Conservation (phyloP, 495 filamentous ascomycete species). For the Tuber magnatum region DNA sequence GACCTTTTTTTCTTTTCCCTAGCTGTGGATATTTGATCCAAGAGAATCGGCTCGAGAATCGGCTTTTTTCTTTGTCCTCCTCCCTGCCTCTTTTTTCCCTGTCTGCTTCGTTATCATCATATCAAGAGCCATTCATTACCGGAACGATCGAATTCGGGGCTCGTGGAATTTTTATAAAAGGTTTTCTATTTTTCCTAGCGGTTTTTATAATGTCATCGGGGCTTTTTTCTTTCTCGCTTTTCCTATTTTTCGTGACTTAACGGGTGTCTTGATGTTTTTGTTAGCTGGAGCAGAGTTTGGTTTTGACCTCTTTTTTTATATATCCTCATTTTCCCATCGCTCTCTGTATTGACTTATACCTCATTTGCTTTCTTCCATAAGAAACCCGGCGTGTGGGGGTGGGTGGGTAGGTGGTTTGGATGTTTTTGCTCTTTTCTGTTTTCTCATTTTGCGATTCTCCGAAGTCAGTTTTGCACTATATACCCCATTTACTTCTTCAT, state of each 20-base stretch:
- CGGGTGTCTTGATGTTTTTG: not conserved
- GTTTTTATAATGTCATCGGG: slow-evolving; percentile 18
- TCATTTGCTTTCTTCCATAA: not conserved
- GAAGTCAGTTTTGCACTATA: not conserved
- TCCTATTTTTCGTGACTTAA: not conserved
- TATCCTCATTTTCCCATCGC: not conserved
- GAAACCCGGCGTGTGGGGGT: not conserved
- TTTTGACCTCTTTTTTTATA: not conserved
- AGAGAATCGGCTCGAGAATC: slow-evolving; percentile 8
- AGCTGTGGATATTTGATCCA: slow-evolving; percentile 13
- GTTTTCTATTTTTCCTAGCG: slow-evolving; percentile 13
- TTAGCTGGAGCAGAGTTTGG: not conserved
- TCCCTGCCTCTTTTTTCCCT: slow-evolving; percentile 5
- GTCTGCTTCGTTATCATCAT: not conserved
- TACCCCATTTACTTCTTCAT: not conserved
- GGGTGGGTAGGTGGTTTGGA: not conserved
- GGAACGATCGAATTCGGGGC: slow-evolving; percentile 25
- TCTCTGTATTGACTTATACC: not conserved
- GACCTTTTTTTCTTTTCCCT: not conserved
- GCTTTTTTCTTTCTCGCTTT: slow-evolving; percentile 2
- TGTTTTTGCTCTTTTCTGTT: not conserved
- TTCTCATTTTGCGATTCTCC: not conserved
- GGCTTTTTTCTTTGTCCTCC: slow-evolving; percentile 12
- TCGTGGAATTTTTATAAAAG: slow-evolving; percentile 20
- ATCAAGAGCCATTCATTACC: slow-evolving; percentile 24